Conservation (phyloP, 2,329 filamentous ascomycete genomes). For the Phaeosphaeria sp. region DNA sequence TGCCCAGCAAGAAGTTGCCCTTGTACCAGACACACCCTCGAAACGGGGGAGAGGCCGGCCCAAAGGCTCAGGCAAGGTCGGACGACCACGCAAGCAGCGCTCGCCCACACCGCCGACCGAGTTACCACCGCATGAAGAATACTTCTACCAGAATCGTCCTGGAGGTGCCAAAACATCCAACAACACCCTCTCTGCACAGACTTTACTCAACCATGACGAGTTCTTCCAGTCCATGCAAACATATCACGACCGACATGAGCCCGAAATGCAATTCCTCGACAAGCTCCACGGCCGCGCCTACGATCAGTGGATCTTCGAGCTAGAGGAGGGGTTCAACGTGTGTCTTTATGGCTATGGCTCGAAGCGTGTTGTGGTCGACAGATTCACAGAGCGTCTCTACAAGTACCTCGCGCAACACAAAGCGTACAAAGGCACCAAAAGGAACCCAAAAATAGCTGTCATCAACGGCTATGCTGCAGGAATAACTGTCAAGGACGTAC, state of each 20-base stretch:
- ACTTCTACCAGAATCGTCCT: slow-evolving; percentile 90
- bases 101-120: slow-evolving; percentile 82
- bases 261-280: slow-evolving; percentile 74
- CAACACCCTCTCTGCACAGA: slow-evolving; percentile 77
- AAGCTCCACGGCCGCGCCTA: slow-evolving; percentile 81
- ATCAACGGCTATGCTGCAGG: slow-evolving; percentile 83
- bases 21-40: slow-evolving; percentile 61
- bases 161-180: slow-evolving; percentile 84
- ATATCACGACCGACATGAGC: slow-evolving; percentile 71
- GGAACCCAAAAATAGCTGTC: slow-evolving; percentile 71
- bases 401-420: slow-evolving; percentile 43
- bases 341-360: slow-evolving; percentile 90
- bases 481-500: slow-evolving; percentile 71
- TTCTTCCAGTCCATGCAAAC: slow-evolving; percentile 76
- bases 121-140: slow-evolving; percentile 86
- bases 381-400: slow-evolving; percentile 76
- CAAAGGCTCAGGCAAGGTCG: slow-evolving; percentile 41
- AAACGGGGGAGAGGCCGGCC: slow-evolving; percentile 57
- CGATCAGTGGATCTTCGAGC: slow-evolving; percentile 90
- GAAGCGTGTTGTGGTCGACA: slow-evolving; percentile 76
- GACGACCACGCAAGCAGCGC: slow-evolving; percentile 66
- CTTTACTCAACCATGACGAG: slow-evolving; percentile 86
- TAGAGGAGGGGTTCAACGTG: slow-evolving; percentile 83
- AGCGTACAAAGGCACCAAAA: slow-evolving; percentile 37
- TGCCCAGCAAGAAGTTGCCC: slow-evolving; percentile 31